These are phyloP conservation scores for Posidonia oceanica DNA, from an alignment of 116 monocot genomes.

Conservation along the genomic window DNA sequence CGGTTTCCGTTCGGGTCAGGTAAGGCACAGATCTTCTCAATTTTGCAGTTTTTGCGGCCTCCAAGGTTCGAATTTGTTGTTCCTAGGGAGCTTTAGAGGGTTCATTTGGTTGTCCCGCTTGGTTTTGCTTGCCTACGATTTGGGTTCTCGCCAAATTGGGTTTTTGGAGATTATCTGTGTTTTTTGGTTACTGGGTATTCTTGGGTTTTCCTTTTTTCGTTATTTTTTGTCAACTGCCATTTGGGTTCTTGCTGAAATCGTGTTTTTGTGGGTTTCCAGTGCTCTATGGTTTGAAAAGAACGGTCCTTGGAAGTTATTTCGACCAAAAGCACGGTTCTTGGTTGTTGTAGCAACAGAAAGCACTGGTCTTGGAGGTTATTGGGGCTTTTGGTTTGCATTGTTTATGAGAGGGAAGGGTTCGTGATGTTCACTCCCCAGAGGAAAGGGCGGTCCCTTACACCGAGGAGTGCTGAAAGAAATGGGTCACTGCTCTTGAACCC, in stretches of 20 bases:
- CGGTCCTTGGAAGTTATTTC: neutral
- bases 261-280: too few species aligned
- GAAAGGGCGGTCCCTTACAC: constrained; percentile 48
- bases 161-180: too few species aligned
- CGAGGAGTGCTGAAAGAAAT: constrained; percentile 21
- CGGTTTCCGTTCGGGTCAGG: too few species aligned
- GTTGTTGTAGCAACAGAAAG: neutral
- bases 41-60: too few species aligned
- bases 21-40: too few species aligned
- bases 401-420: constrained; percentile 8
- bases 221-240: neutral
- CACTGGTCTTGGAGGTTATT: constrained; percentile 1
- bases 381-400: neutral
- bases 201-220: neutral
- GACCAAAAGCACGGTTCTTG: constrained; percentile 1
- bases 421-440: constrained; percentile 89
- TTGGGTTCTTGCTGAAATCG: neutral
- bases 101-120: too few species aligned
- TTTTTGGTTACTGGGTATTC: neutral
- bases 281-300: too few species aligned
- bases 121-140: too few species aligned
- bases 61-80: too few species aligned
- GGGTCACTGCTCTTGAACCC: constrained; percentile 12
- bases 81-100: too few species aligned
- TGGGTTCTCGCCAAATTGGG: too few species aligned